Evolutionary conservation across 2,329 filamentous ascomycete genomes (phyloP), one percentile per base, ranked within the genome.

Genomic region (Drechslerella dactyloides): DNA sequence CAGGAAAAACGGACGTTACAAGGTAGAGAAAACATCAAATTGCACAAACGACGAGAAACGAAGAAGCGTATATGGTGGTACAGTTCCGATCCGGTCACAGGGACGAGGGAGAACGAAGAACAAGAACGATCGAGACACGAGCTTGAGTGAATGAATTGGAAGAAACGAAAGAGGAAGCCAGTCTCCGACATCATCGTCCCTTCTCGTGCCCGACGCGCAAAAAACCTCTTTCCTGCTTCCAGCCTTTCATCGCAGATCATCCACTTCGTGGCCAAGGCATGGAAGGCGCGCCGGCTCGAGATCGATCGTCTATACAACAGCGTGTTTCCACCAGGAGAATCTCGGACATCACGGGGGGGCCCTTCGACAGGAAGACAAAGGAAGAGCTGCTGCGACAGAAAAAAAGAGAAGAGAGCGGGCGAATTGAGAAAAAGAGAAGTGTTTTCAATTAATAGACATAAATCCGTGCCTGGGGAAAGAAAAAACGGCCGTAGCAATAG

Each of bases 371-470:
- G 44, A 30, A 21, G 30, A 48, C 27, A 61, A 61, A 30, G 51
- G 33, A 50, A 51, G 35, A 53, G 51, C n/a, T 21, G 13, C 19
- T 19, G 44, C 40, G 27, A n/a, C n/a, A n/a, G n/a, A n/a, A n/a
- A 48, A 62, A 33, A 54, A 55, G 24, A 62, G 21, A 44, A 30
- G 33, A 46, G 64, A 58, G 15, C 27, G 50, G 35, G 57, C 37
- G 50, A 24, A 33, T 58, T 53, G 58, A 50, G 50, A 60, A 60
- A 70, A 54, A 42, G 37, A 35, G 50, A 70, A 60, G 51, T 59
- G 59, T 59, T 70, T 70, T 70, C 66, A 63, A 70, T 70, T 70
- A 70, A 70, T 70, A 70, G 66, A 70, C 66, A 70, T 70, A 64
- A 59, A 70, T 55, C 65, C 57, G 52, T 42, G 11, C 4, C 5